Evolutionary conservation across 768 basidiomycete species (phyloP).

Genomic region (Xerocomellus amylosporus): DNA sequence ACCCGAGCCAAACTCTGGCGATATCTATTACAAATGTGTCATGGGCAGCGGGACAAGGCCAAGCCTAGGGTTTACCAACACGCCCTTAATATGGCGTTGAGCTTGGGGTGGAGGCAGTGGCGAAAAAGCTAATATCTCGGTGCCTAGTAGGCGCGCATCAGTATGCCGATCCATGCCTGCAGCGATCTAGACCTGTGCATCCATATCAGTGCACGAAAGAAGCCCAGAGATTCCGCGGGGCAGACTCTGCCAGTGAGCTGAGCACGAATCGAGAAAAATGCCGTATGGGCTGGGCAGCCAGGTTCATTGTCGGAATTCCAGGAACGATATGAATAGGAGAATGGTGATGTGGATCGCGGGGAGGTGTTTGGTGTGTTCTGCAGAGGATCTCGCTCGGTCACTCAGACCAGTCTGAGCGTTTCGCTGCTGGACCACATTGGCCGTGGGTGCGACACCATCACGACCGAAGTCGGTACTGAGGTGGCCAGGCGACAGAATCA

Average conservation of each 20-base stretch:
- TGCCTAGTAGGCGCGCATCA: conserved; percentile 8
- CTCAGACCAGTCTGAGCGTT: neutral
- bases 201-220: neutral
- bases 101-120: neutral
- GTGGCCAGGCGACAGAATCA: too few species aligned
- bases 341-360: conserved; percentile 3
- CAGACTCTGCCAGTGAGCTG: neutral
- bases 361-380: neutral
- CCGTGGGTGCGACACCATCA: conserved; percentile 1
- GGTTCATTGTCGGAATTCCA: neutral
- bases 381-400: neutral
- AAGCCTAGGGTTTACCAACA: neutral
- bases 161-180: neutral
- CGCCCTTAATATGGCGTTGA: neutral
- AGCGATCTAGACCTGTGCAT: neutral
- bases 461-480: too few species aligned
- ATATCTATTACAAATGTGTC: neutral
- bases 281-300: neutral
- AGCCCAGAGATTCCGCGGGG: neutral
- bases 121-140: conserved; percentile 1
- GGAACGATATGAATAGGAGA: neutral
- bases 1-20: too few species aligned
- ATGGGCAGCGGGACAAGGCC: neutral
- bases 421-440: neutral
- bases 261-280: neutral